phyloP scores from a whole-genome alignment of 2,329 filamentous ascomycete genomes.

The Ophiostoma himal-ulmi region DNA sequence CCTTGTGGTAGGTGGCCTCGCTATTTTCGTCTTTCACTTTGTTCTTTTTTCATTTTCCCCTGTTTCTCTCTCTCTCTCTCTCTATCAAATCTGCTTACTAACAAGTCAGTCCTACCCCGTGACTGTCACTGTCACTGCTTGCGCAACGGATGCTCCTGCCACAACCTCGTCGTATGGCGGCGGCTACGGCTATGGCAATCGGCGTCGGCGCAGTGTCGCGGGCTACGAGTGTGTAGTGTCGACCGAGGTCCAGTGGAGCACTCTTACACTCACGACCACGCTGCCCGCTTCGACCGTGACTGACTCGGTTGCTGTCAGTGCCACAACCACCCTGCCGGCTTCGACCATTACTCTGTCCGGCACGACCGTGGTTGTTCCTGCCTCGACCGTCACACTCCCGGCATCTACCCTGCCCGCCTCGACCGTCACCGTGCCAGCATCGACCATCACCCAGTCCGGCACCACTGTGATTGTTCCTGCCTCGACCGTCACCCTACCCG shows the following conservation, averaged over 20 bases:
- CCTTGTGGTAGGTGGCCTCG: constrained; percentile 6
- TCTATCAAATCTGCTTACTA: background rate
- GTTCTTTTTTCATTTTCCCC: background rate
- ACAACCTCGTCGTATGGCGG: background rate
- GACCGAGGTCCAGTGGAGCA: constrained; percentile 15
- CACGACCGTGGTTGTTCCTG: constrained; percentile 8
- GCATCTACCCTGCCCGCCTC: background rate
- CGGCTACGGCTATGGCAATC: constrained; percentile 4
- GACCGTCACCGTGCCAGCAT: constrained; percentile 21
- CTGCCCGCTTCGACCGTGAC: constrained; percentile 23
- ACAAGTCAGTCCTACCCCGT: constrained; percentile 18
- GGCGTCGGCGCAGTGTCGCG: background rate
- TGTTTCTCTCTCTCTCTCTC: background rate
- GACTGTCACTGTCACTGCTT: constrained; percentile 9
- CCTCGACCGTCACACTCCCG: background rate
- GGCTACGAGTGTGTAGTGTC: constrained; percentile 16
- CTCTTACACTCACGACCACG: constrained; percentile 17
- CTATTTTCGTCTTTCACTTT: too few species aligned
- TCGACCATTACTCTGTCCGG: constrained; percentile 15
- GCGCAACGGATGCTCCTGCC: background rate
- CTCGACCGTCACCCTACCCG: constrained; percentile 13
- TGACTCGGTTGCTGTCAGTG: constrained; percentile 5
- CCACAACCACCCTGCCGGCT: constrained; percentile 17
- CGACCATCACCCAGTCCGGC: constrained; percentile 1
- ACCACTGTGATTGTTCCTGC: constrained; percentile 2